Percentiles rank a stretch among this genome's conserved stretches.
These are phyloP conservation scores for Teratosphaeria nubilosa DNA, from an alignment of 2,329 filamentous ascomycete species.

Conservation along the genomic window DNA sequence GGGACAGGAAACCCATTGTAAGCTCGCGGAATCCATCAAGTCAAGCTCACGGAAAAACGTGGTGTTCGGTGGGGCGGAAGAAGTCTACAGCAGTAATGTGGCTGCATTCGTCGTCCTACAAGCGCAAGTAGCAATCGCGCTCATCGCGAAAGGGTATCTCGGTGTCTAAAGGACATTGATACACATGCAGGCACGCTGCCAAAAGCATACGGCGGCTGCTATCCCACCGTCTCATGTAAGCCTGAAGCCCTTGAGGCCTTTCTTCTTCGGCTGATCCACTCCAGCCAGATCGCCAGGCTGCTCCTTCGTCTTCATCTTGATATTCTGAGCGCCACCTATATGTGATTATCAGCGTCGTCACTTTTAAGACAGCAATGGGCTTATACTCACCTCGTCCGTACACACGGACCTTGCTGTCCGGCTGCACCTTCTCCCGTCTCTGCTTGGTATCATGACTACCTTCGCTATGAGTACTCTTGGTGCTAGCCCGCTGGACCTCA, in stretches of 20 bases:
- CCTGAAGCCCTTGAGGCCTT: constrained; percentile 29
- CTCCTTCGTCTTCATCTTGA: constrained; percentile 39
- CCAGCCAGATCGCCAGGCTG: constrained; percentile 11
- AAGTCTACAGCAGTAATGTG: too few species aligned
- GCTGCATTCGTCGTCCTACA: not conserved
- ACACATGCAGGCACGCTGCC: not conserved
- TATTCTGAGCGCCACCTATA: constrained; percentile 43
- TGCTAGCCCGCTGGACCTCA: constrained; percentile 5
- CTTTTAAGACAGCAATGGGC: not conserved
- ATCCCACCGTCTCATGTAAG: not conserved
- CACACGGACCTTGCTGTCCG: constrained; percentile 41
- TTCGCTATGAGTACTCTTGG: constrained; percentile 14
- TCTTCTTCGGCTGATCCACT: constrained; percentile 31
- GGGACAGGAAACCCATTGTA: too few species aligned
- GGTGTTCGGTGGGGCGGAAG: not conserved
- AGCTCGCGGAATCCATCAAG: too few species aligned
- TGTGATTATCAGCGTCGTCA: not conserved
- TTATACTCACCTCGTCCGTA: constrained; percentile 44
- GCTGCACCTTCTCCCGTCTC: constrained; percentile 36
- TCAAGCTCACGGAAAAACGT: too few species aligned
- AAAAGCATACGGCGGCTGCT: not conserved
- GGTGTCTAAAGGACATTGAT: not conserved
- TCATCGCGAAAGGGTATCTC: not conserved
- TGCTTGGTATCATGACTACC: constrained; percentile 19
- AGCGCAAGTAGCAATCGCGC: not conserved